Percentiles rank a stretch among this genome's conserved stretches.
phyloP scores from a whole-genome alignment of 352 stramenopile species.

The Phytophthora macrochlamydospora region DNA sequence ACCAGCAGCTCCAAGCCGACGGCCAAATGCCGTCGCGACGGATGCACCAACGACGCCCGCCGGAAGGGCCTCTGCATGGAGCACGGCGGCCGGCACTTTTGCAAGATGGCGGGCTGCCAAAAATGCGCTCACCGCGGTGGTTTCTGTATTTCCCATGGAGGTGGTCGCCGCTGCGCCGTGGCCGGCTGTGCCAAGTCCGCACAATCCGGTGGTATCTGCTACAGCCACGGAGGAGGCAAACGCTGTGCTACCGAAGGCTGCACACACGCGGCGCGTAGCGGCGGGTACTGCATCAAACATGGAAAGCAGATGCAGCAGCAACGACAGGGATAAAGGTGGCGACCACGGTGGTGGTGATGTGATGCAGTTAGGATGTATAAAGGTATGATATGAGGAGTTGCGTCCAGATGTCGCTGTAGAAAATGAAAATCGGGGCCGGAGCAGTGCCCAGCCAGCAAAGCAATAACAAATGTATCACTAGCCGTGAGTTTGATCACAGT shows the following conservation, averaged over 20 bases:
- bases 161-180: slow-evolving; percentile 75
- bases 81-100: slow-evolving; percentile 86
- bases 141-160: slow-evolving; percentile 84
- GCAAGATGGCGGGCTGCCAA: slow-evolving; percentile 81
- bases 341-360: slow-evolving; percentile 11
- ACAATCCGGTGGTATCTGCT: slow-evolving; percentile 84
- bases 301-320: slow-evolving; percentile 65
- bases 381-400: slow-evolving; percentile 36
- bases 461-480: slow-evolving; percentile 38
- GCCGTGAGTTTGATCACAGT: neutral
- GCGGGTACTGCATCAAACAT: slow-evolving; percentile 87
- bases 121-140: slow-evolving; percentile 85
- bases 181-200: slow-evolving; percentile 79
- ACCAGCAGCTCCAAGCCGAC: slow-evolving; percentile 24
- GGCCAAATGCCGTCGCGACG: slow-evolving; percentile 62
- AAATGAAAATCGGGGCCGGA: slow-evolving; percentile 8
- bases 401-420: slow-evolving; percentile 27
- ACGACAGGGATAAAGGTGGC: slow-evolving; percentile 14
- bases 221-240: slow-evolving; percentile 85
- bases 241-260: slow-evolving; percentile 77
- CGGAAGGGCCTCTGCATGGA: slow-evolving; percentile 89
- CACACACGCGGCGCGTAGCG: slow-evolving; percentile 77
- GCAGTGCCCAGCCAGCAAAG: slow-evolving; percentile 2
- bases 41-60: slow-evolving; percentile 72
- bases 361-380: slow-evolving; percentile 28